Percentiles rank a stretch among this genome's conserved stretches.
These are phyloP conservation scores for Trichomonascaceae sp. DNA, from an alignment of 1,139 yeast genomes.

Conservation along the genomic window DNA sequence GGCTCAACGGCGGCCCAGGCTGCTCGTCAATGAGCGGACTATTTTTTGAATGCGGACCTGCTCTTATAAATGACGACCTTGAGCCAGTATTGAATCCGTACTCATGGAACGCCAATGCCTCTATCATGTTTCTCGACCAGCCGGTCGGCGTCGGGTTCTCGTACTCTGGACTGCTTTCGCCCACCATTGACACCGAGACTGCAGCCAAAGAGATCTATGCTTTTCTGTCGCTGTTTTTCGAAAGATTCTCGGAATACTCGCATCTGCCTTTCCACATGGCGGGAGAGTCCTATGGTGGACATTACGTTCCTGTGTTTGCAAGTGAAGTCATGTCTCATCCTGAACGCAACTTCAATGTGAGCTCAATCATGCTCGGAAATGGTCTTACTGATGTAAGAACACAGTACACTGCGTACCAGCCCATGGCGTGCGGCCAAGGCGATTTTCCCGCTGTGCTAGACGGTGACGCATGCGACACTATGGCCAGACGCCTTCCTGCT, in stretches of 20 bases:
- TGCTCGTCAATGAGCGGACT: constrained; percentile 99
- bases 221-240: constrained; percentile 56
- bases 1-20: constrained; percentile 88
- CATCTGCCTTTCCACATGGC: constrained; percentile 61
- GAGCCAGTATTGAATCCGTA: constrained; percentile 48
- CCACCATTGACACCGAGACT: constrained; percentile 42
- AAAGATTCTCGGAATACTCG: constrained; percentile 61
- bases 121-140: constrained; percentile 83
- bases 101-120: constrained; percentile 74
- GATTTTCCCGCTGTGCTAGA: constrained; percentile 72
- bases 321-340: constrained; percentile 65
- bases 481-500: constrained; percentile 62
- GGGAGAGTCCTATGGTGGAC: constrained; percentile 97
- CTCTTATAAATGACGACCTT: constrained; percentile 40
- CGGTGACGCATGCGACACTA: constrained; percentile 67
- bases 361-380: constrained; percentile 87
- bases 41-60: constrained; percentile 83
- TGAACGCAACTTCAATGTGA: constrained; percentile 58
- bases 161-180: constrained; percentile 37
- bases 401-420: constrained; percentile 80
- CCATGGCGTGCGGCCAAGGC: constrained; percentile 96
- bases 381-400: constrained; percentile 89
- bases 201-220: constrained; percentile 47
- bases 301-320: constrained; percentile 88
- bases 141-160: constrained; percentile 88